Evolutionary conservation across 495 filamentous ascomycete species (phyloP), one percentile per base, ranked within the genome.

Genomic region (Penicillium chermesinum): DNA sequence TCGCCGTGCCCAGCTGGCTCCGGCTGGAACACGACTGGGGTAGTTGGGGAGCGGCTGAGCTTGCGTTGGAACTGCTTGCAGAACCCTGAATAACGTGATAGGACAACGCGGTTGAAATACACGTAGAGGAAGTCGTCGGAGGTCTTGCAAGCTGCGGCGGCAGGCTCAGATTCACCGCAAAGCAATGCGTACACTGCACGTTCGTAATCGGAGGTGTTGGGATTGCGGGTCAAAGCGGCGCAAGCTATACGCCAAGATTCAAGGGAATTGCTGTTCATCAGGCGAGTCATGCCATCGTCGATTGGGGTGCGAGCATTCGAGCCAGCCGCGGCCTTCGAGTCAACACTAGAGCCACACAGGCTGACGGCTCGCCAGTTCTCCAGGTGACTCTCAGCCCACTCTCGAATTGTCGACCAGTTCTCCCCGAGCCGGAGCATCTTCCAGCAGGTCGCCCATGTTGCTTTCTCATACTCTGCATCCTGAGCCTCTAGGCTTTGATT

Each of bases 71-170:
- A 66, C 35, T 73, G 69, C 39, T 64, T 64, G 54, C 72, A 73
- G 49, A 75, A 75, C 10, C 64, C 63, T 43, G 60, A 62, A 41
- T 75, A 75, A 32, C 72, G 71, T 6, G 65, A 53, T 54, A 88
- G 72, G 13, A 98, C 72, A 20, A 91, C 68, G 7, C 86, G 79
- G 57, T 94, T 96, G 74, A 91, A 93, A 58, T 88, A 82, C 7
- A 84, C 85, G 58, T 91, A 97, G n/a, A 96, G 77, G 52, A 85
- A 81, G 63, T 98, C 93, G 50, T 97, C 89, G 85, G 87, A 95
- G 32, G 78, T 81, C 35, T 76, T 73, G 64, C 88, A 93, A 12
- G 91, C 80, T 52, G 79, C 79, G 57, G 86, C 76, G 9, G 90
- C 88, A 35, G 85, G 83, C 30, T 80, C 71, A 6, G 88, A 72